Percentiles rank a stretch among this genome's conserved stretches.
phyloP scores from a whole-genome alignment of 352 stramenopile species.

The Phytopythium aichiense region DNA sequence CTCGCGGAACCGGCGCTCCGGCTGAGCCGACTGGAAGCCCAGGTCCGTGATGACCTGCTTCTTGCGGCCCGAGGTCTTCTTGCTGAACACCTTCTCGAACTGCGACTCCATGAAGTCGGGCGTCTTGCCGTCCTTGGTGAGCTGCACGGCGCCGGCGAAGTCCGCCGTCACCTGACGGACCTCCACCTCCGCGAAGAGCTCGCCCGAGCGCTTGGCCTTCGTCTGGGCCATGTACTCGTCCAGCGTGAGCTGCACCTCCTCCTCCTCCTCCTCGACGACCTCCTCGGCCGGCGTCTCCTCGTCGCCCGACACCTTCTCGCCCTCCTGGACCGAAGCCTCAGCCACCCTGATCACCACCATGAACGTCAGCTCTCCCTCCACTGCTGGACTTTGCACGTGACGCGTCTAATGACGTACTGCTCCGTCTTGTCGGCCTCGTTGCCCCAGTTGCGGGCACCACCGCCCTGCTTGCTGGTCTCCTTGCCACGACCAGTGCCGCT shows the following conservation, averaged over 20 bases:
- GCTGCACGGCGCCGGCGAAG: slow-evolving; percentile 69
- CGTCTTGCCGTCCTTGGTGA: slow-evolving; percentile 87
- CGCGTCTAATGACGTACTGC: slow-evolving; percentile 41
- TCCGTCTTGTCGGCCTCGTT: slow-evolving; percentile 92
- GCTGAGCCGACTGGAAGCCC: slow-evolving; percentile 69
- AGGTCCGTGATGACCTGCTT: slow-evolving; percentile 89
- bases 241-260: slow-evolving; percentile 80
- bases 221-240: slow-evolving; percentile 86
- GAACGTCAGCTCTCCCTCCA: background rate
- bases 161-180: slow-evolving; percentile 88
- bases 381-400: background rate
- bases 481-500: slow-evolving; percentile 94
- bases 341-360: slow-evolving; percentile 13
- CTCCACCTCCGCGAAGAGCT: slow-evolving; percentile 80
- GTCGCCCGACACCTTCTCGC: slow-evolving; percentile 49
- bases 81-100: slow-evolving; percentile 94
- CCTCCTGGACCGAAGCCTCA: slow-evolving; percentile 53
- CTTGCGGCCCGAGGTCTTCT: slow-evolving; percentile 94
- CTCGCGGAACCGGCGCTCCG: slow-evolving; percentile 68
- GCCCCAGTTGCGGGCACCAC: slow-evolving; percentile 95
- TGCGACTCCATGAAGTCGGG: slow-evolving; percentile 84
- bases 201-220: slow-evolving; percentile 58
- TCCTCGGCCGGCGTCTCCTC: slow-evolving; percentile 52
- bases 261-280: slow-evolving; percentile 63
- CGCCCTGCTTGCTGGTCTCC: slow-evolving; percentile 94